Evolutionary conservation across 352 stramenopile genomes (phyloP).

Genomic region (Peronospora belbahrii): DNA sequence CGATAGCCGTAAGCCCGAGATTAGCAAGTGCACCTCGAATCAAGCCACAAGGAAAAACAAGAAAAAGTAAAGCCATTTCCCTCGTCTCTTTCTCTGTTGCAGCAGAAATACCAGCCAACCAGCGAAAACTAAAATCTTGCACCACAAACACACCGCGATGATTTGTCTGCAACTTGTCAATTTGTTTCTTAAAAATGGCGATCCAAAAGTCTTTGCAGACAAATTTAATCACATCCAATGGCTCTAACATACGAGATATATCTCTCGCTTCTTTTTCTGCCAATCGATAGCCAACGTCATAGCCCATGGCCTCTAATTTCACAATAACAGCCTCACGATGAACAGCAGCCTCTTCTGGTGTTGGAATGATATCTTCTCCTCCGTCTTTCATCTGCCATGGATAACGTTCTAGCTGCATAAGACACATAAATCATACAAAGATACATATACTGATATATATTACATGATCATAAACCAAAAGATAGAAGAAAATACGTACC

Average conservation of each 20-base stretch:
- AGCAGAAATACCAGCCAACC: conserved; percentile 81
- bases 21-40: conserved; percentile 93
- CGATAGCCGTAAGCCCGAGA: conserved; percentile 90
- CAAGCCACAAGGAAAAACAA: conserved; percentile 93
- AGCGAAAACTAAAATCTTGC: conserved; percentile 93
- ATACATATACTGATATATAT: neutral
- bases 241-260: conserved; percentile 73
- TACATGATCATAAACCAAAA: neutral
- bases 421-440: neutral
- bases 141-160: conserved; percentile 92
- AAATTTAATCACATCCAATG: conserved; percentile 96
- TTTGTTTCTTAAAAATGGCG: conserved; percentile 96
- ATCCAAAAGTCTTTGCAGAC: conserved; percentile 98
- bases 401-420: conserved; percentile 56
- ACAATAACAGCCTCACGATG: conserved; percentile 71
- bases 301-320: conserved; percentile 81
- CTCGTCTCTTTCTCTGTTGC: conserved; percentile 74
- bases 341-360: conserved; percentile 17
- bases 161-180: conserved; percentile 98
- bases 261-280: conserved; percentile 67
- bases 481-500: conserved; percentile 25
- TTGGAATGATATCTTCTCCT: conserved; percentile 18
- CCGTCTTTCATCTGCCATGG: conserved; percentile 27
- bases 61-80: conserved; percentile 89
- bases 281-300: conserved; percentile 82